A percentile compares a stretch with the other conserved stretches of the same genome.
Conservation (phyloP, 1,139 yeast species). For the Taphrina populina region DNA sequence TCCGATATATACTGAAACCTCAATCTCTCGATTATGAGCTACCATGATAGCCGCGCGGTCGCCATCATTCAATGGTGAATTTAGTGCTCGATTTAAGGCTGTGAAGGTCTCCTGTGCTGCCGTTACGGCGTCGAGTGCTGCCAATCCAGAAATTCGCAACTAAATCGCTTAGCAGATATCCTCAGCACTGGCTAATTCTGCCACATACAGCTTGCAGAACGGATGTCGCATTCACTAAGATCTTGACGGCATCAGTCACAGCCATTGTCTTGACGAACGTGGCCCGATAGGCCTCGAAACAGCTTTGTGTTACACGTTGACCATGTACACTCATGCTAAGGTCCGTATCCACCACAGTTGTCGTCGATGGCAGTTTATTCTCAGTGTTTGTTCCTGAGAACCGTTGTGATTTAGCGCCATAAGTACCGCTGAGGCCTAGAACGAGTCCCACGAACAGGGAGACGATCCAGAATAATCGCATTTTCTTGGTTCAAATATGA, state of each 20-base stretch:
- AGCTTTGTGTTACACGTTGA: constrained; percentile 1
- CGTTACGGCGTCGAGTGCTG: background rate
- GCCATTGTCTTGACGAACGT: constrained; percentile 10
- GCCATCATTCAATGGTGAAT: background rate
- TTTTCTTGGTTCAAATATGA: too few species aligned
- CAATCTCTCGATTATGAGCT: constrained; percentile 5
- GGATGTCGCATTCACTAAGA: background rate
- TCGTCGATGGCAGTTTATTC: too few species aligned
- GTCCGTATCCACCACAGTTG: too few species aligned
- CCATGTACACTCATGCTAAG: too few species aligned
- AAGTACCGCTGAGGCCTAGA: too few species aligned
- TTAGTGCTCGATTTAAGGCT: background rate
- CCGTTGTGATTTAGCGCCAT: too few species aligned
- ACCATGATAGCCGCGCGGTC: background rate
- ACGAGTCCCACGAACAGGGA: too few species aligned
- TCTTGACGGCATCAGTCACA: constrained; percentile 3
- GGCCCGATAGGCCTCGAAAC: constrained; percentile 10
- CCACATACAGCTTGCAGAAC: background rate
- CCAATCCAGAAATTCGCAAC: constrained; percentile 6
- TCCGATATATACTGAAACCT: background rate
- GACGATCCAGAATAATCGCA: too few species aligned
- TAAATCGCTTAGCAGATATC: background rate
- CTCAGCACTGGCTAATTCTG: background rate
- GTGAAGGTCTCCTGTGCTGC: constrained; percentile 2
- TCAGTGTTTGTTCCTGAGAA: too few species aligned